phyloP scores from a whole-genome alignment of 139 green algal genomes.

The Chlorella sorokiniana region DNA sequence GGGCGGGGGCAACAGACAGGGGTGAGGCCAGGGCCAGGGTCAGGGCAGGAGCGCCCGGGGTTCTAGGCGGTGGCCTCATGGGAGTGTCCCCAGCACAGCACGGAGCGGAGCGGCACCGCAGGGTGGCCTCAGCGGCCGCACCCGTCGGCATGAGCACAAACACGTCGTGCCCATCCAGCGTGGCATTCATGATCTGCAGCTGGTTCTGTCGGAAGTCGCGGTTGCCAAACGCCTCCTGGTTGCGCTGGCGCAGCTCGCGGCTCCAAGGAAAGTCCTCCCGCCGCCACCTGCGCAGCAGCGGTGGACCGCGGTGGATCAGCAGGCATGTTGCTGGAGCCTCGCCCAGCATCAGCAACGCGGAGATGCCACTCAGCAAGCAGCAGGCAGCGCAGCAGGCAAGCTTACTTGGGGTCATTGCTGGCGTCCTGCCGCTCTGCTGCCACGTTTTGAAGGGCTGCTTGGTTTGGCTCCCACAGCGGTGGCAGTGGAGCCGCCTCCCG shows the following conservation, averaged over 20 bases:
- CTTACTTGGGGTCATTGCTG: conserved; percentile 15
- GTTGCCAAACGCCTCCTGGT: conserved; percentile 71
- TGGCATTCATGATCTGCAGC: conserved; percentile 78
- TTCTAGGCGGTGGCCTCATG: too few species aligned
- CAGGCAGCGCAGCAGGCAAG: neutral
- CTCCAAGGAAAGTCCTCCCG: conserved; percentile 51
- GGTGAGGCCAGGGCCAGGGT: neutral
- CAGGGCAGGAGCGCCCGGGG: neutral
- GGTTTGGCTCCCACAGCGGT: conserved; percentile 11
- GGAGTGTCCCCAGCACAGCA: too few species aligned
- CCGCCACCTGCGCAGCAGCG: conserved; percentile 14
- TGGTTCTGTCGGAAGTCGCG: conserved; percentile 74
- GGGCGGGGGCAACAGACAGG: neutral
- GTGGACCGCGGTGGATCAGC: neutral
- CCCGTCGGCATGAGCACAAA: conserved; percentile 92
- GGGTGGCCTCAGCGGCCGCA: too few species aligned
- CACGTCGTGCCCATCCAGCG: conserved; percentile 68
- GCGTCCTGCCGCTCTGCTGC: conserved; percentile 23
- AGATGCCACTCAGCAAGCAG: conserved; percentile 1
- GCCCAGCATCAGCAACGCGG: too few species aligned
- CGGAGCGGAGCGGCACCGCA: too few species aligned
- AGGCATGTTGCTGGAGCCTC: neutral
- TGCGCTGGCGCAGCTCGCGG: conserved; percentile 36
- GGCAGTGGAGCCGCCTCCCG: neutral
- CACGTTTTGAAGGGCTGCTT: conserved; percentile 1